These are phyloP conservation scores for Brassica napus DNA, from an alignment of 345 rosid species.

Conservation along the genomic window Da-Ae NC_063436.1:8510501-8511000, in stretches of 20 bases:
- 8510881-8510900: conserved; percentile 12
- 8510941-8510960: conserved; percentile 18
- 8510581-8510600: conserved; percentile 77
- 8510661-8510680: conserved; percentile 32
- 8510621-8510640: conserved; percentile 50
- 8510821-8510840: conserved; percentile 12
- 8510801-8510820: neutral
- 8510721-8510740: conserved; percentile 13
- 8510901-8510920: conserved; percentile 26
- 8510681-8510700: conserved; percentile 4
- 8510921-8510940: conserved; percentile 20
- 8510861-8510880: neutral
- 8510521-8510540: conserved; percentile 24
- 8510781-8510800: neutral
- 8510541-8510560: conserved; percentile 28
- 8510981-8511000: conserved; percentile 32
- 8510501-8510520: conserved; percentile 26
- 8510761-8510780: conserved; percentile 9
- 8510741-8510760: conserved; percentile 7
- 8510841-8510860: neutral
- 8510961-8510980: conserved; percentile 20
- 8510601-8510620: conserved; percentile 40
- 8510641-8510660: conserved; percentile 33
- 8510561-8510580: conserved; percentile 46
- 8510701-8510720: conserved; percentile 14